Base-by-base conservation (phyloP, 805 yeast genomes). In the Debaryomyces castellii region DNA sequence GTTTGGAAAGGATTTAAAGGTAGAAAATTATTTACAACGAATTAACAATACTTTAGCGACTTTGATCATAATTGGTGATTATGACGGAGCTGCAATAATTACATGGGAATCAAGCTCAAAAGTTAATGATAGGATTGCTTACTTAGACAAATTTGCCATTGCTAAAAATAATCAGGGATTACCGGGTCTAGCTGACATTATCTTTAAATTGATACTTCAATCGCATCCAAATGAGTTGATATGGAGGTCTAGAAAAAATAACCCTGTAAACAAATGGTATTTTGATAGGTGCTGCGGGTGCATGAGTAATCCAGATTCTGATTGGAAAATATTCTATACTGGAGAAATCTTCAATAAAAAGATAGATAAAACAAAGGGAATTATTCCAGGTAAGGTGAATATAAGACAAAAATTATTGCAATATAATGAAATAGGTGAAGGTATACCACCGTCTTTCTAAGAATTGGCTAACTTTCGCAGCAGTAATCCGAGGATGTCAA, bases 261-360 rank as follows among this genome's bases (percentile, higher is more conserved):
- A 94, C 63, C 96, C 97, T 0, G 97, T 94, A 6, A 94, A 94
- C 69, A 90, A 90, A 59, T 94, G 99, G 99, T 92, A 92, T 61
- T 94, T 92, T 64, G 97, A 94, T 59, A 74, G 99, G 51, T 85
- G 96, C 34, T 69, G 75, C 14, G 96, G 96, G 1, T 83, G 85
- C 22, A 59, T 82, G 35, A 63, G 67, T 25, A 47, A 52, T 8
- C 58, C 63, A 0, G 64, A 57, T 4, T 66, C 74, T 5, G 63
- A 59, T 24, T 72, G 76, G 76, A 71, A 68, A 48, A 53, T 69
- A 2, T 72, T 69, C 45, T 72, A 62, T 52, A 67, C 75, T 2
- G 77, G 77, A 0, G 74, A 69, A 22, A 52, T 69, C 1, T 72
- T 67, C 49, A 57, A 67, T 51, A 67, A 66, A 47, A 62, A 64